Evolutionary conservation across 371 early-diverging fungal genomes (phyloP), one percentile per base, ranked within the genome.

Genomic region (Actinomortierella ambigua): DNA sequence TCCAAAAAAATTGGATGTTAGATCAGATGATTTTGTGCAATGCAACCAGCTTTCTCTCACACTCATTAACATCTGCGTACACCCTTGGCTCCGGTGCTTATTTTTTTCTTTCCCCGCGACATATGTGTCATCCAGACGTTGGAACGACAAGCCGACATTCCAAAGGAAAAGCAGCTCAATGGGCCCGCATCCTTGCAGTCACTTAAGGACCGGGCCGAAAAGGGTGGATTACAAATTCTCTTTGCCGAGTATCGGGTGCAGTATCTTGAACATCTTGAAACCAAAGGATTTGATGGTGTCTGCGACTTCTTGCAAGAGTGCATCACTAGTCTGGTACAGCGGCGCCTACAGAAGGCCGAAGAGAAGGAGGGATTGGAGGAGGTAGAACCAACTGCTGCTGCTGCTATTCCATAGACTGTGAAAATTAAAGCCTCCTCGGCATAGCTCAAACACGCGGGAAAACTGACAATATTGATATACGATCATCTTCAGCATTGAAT

Each of bases 211-310:
- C 53, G 58, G 52, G 22, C 44, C 22, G 57, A 79, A 67, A 62
- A 64, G 14, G 79, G 79, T n/a, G 83, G 82, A 1, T 41, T 80
- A 20, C 27, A 65, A 5, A 59, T 83, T 3, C 49, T 69, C 5
- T 83, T 76, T 65, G 69, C 61, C 9, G 84, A 84, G 9, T 87
- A 79, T 55, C 73, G 85, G 8, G 68, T 82, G 14, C 67, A 76
- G 48, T 82, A 80, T 50, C 68, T 87, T 26, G 80, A 81, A 41
- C 57, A 81, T 51, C 64, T 87, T 2, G 59, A 67, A 4, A 47
- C 68, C 1, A 47, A 63, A 2, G 88, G 88, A 3, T 81, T 84
- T 23, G 59, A 57, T 2, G 88, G 88, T 0, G 61, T 85, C 6
- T 61, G 78, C 41, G 67, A 79, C 9, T 75, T 85, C 28, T 57